A percentile compares a stretch with the other conserved stretches of the same genome.
Conservation (phyloP, 2,329 filamentous ascomycete genomes). For the Calonectria hawksworthii region DNA sequence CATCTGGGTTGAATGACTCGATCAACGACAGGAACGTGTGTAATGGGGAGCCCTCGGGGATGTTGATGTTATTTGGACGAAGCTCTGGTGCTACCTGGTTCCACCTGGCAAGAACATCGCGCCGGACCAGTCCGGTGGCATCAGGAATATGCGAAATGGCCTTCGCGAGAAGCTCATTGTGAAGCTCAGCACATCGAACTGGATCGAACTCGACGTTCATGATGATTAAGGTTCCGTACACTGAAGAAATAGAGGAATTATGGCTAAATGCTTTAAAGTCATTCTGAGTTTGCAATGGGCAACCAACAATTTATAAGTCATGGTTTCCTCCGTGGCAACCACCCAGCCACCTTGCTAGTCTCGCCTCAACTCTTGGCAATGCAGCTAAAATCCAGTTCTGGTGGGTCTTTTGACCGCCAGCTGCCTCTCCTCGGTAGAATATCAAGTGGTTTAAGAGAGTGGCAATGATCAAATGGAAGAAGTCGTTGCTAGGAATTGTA, state of each 20-base stretch:
- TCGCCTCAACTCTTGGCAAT: background rate
- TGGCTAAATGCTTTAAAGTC: too few species aligned
- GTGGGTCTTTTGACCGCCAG: background rate
- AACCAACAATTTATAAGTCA: background rate
- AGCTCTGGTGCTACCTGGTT: background rate
- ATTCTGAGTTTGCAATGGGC: background rate
- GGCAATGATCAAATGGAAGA: too few species aligned
- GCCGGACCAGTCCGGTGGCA: background rate
- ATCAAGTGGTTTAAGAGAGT: too few species aligned
- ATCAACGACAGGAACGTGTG: background rate
- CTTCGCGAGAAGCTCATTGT: background rate
- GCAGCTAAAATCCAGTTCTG: background rate
- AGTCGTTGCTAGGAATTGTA: too few species aligned
- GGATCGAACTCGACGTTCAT: background rate
- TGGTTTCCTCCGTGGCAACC: background rate
- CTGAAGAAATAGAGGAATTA: background rate
- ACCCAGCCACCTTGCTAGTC: background rate
- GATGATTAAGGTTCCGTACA: background rate
- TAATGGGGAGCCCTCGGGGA: background rate
- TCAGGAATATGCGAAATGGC: background rate
- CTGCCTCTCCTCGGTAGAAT: too few species aligned
- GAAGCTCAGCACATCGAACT: background rate
- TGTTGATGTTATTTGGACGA: background rate
- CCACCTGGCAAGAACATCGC: background rate
- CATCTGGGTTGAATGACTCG: background rate